Base-by-base conservation (phyloP, 1,284 basidiomycete species). In the Ganoderma lucidum region DNA sequence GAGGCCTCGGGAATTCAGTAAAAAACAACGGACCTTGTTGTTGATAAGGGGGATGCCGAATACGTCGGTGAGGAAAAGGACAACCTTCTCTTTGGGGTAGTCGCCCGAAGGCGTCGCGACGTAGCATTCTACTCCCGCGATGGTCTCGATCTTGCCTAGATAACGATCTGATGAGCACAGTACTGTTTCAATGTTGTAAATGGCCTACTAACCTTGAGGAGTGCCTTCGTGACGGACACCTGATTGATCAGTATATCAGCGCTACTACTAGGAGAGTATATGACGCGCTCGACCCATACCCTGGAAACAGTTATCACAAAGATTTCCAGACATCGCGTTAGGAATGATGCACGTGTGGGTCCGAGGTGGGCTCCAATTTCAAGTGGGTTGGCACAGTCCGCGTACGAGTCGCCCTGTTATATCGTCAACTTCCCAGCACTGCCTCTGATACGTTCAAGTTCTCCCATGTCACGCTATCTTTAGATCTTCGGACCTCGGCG, bases 41-140 rank as follows among this genome's bases (percentile, higher is more conserved):
- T 35, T n/a, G 30, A 37, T 6, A 30, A 23, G 35, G 17, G 35
- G 32, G 9, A 42, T 10, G 74, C 93, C 93, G 73, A 92, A 93
- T 63, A 89, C 83, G 74, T 94, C 92, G 6, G 88, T 77, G 45
- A 91, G 74, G 78, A 85, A 85, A 45, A 89, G 81, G 66, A 93
- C 71, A 32, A 85, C 88, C 76, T 90, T 90, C 75, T 87, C 83
- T 74, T 87, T 87, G 48, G 84, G 76, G 69, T 88, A 89, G 28
- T 86, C 83, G 9, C 74, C 75, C 0, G 78, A 73, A 0, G 87
- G 87, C 0, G 82, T 87, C 19, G 84, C 85, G 64, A 89, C 81
- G 71, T 90, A 90, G 70, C 80, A 81, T 37, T 83, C 81, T 63
- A 88, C 78, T 15, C 84, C 86, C 6, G 80, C 81, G 69, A 88